These are phyloP conservation scores for Moringa oleifera DNA, from an alignment of 345 rosid species.

Conservation along the genomic window DNA sequence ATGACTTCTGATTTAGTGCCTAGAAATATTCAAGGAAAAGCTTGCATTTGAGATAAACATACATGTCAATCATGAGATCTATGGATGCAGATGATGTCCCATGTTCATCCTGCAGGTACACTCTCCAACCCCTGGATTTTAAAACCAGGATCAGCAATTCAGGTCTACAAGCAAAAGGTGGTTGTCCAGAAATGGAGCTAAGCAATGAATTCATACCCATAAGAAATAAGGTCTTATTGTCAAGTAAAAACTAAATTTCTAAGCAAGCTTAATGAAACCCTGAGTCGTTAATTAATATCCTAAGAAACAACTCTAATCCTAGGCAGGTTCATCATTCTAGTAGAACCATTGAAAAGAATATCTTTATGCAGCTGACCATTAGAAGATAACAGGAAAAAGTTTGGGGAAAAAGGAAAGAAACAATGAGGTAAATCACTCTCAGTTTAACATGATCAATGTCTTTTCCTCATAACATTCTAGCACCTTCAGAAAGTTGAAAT, in stretches of 20 bases:
- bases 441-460: too few species aligned
- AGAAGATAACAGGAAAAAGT: too few species aligned
- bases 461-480: too few species aligned
- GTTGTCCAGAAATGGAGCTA: neutral
- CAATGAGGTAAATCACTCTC: too few species aligned
- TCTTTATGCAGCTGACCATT: too few species aligned
- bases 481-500: too few species aligned
- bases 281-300: neutral
- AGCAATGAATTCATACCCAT: neutral
- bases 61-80: conserved; percentile 69
- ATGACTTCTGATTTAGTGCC: neutral
- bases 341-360: too few species aligned
- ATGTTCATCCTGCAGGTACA: conserved; percentile 84
- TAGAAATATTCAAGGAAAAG: neutral
- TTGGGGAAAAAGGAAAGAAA: too few species aligned
- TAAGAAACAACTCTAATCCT: too few species aligned
- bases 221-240: neutral
- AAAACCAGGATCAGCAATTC: conserved; percentile 10
- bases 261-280: too few species aligned
- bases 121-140: conserved; percentile 74
- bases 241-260: neutral
- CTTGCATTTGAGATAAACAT: conserved; percentile 11
- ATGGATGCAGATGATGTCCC: conserved; percentile 71
- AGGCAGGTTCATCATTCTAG: neutral
- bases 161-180: neutral